These are phyloP conservation scores for Nyctanthes arbortristis DNA, from an alignment of 257 asterid species.

Conservation along the genomic window DNA sequence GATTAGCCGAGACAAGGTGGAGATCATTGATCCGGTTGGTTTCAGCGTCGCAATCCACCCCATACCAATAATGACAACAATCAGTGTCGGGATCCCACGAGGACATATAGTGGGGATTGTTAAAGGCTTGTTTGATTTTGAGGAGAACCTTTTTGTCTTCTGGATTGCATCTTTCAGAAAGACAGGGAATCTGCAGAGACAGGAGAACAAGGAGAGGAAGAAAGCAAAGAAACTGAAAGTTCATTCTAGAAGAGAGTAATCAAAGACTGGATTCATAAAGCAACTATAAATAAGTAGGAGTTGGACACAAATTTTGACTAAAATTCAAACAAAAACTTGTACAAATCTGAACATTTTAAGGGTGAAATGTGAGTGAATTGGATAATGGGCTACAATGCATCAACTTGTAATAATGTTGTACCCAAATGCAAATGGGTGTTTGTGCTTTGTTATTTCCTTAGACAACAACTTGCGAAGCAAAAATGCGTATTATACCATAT, in stretches of 20 bases:
- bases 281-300: neutral
- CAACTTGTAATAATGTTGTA: too few species aligned
- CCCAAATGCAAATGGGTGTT: too few species aligned
- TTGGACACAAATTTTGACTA: neutral
- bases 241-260: neutral
- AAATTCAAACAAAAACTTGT: neutral
- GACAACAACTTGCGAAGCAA: too few species aligned
- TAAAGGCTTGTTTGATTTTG: slow-evolving; percentile 16
- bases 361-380: neutral
- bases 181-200: neutral
- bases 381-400: too few species aligned
- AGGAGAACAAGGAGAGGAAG: neutral
- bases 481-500: too few species aligned
- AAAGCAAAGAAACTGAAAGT: neutral
- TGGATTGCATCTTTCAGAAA: slow-evolving; percentile 21
- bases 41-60: neutral
- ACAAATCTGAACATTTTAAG: neutral
- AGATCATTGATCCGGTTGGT: neutral
- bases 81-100: slow-evolving; percentile 31
- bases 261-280: neutral
- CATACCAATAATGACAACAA: slow-evolving; percentile 7
- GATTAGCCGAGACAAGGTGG: neutral
- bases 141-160: slow-evolving; percentile 27
- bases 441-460: too few species aligned
- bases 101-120: slow-evolving; percentile 7